Conservation (phyloP, 371 early-diverging fungal species). For the Mucor saturninus region DNA sequence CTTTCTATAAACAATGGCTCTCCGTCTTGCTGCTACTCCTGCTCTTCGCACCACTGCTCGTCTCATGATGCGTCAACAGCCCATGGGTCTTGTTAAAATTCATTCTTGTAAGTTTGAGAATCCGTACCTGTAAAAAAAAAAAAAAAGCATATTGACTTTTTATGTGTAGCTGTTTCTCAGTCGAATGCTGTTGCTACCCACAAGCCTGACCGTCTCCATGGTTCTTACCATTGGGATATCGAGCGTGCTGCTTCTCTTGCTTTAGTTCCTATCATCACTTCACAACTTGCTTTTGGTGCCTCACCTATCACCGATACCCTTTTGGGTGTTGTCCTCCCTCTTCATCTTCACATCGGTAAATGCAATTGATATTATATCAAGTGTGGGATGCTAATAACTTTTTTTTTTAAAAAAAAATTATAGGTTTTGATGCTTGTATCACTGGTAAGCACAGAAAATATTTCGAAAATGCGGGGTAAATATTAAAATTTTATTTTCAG, state of each 20-base stretch:
- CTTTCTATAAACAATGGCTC: slow-evolving; percentile 37
- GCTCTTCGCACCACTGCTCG: slow-evolving; percentile 46
- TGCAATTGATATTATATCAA: background rate
- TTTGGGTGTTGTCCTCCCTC: slow-evolving; percentile 87
- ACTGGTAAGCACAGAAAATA: slow-evolving; percentile 40
- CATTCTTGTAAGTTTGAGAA: slow-evolving; percentile 46
- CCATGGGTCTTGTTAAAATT: slow-evolving; percentile 58
- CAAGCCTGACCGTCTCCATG: slow-evolving; percentile 52
- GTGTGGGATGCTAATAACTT: background rate
- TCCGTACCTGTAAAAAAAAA: background rate
- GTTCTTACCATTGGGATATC: slow-evolving; percentile 83
- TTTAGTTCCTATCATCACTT: slow-evolving; percentile 78
- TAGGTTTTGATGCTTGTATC: slow-evolving; percentile 65
- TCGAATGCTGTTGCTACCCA: slow-evolving; percentile 31
- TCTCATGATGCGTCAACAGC: slow-evolving; percentile 44
- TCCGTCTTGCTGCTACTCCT: slow-evolving; percentile 48
- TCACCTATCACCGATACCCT: slow-evolving; percentile 86
- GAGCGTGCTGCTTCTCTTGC: slow-evolving; percentile 84
- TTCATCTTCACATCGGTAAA: slow-evolving; percentile 89
- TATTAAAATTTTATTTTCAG: slow-evolving; percentile 47
- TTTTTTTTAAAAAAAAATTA: background rate
- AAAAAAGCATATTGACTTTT: background rate
- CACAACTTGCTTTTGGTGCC: slow-evolving; percentile 79
- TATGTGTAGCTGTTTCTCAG: slow-evolving; percentile 33
- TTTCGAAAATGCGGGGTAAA: slow-evolving; percentile 29